These are phyloP conservation scores for Calonectria henricotiae DNA, from an alignment of 2,329 filamentous ascomycete species.

Conservation along the genomic window DNA sequence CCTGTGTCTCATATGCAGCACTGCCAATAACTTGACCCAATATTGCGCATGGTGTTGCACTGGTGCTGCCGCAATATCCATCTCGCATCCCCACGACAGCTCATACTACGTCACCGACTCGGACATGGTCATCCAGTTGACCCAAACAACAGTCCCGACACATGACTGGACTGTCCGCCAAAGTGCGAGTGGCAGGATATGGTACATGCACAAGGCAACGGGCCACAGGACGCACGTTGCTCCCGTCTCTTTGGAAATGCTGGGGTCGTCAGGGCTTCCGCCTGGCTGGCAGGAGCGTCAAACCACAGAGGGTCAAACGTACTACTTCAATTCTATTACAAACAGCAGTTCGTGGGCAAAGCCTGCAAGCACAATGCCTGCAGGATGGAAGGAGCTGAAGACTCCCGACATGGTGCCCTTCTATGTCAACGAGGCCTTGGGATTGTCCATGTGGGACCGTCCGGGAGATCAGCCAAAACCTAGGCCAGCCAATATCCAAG, in stretches of 20 bases:
- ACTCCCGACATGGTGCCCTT: conserved; percentile 51
- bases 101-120: conserved; percentile 52
- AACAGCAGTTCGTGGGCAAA: conserved; percentile 49
- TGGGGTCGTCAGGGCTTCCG: conserved; percentile 40
- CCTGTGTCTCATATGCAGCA: conserved; percentile 53
- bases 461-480: conserved; percentile 50
- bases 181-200: conserved; percentile 50
- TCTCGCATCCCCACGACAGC: conserved; percentile 50
- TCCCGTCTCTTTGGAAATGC: conserved; percentile 39
- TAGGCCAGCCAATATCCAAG: neutral
- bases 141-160: conserved; percentile 40
- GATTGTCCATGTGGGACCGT: conserved; percentile 52
- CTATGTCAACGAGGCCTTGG: conserved; percentile 51
- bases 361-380: conserved; percentile 46
- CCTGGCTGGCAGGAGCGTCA: conserved; percentile 50
- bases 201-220: conserved; percentile 51
- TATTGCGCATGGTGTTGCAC: conserved; percentile 55
- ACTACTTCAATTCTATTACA: conserved; percentile 49
- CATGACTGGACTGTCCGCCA: conserved; percentile 50
- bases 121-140: conserved; percentile 44
- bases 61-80: conserved; percentile 41
- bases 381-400: conserved; percentile 50
- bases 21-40: conserved; percentile 38
- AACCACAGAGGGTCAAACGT: conserved; percentile 47
- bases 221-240: conserved; percentile 50